Evolutionary conservation across 352 stramenopile species (phyloP).

Genomic region (Globisporangium radiosum): DNA sequence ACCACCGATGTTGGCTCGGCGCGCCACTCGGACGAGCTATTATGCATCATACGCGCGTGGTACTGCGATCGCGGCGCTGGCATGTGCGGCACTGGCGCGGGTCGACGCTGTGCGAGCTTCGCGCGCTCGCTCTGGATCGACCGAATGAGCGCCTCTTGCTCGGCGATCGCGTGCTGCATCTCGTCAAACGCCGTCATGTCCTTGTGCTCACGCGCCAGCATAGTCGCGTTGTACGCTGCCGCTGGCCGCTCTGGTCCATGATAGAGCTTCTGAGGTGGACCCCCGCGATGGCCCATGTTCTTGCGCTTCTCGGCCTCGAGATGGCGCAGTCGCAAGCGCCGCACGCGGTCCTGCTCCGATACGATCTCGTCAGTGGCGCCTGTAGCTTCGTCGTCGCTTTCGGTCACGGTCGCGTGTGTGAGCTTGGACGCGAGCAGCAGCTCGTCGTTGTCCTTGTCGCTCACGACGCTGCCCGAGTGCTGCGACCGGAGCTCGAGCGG

Average conservation of each 20-base stretch:
- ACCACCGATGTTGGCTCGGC: not conserved
- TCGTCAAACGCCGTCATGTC: constrained; percentile 25
- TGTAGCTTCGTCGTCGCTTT: constrained; percentile 14
- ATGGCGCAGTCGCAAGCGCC: constrained; percentile 28
- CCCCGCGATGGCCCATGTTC: constrained; percentile 7
- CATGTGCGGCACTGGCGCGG: not conserved
- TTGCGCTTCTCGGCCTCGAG: constrained; percentile 34
- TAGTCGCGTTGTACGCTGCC: constrained; percentile 18
- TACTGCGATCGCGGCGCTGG: constrained; percentile 8
- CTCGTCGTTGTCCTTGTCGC: not conserved
- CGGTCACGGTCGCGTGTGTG: constrained; percentile 10
- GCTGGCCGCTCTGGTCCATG: constrained; percentile 6
- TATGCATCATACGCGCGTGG: not conserved
- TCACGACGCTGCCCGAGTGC: constrained; percentile 22
- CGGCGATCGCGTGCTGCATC: constrained; percentile 55
- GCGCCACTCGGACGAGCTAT: constrained; percentile 5
- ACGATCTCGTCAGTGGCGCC: constrained; percentile 8
- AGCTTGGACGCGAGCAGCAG: constrained; percentile 10
- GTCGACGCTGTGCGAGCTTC: constrained; percentile 25
- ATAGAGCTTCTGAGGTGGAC: constrained; percentile 8
- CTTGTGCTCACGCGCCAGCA: constrained; percentile 13
- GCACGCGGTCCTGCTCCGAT: constrained; percentile 18
- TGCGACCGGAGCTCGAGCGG: constrained; percentile 33
- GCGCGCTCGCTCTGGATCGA: constrained; percentile 49
- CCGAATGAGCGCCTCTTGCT: constrained; percentile 53